phyloP scores from a whole-genome alignment of 1,284 basidiomycete genomes.

The Marasmius oreades region DNA sequence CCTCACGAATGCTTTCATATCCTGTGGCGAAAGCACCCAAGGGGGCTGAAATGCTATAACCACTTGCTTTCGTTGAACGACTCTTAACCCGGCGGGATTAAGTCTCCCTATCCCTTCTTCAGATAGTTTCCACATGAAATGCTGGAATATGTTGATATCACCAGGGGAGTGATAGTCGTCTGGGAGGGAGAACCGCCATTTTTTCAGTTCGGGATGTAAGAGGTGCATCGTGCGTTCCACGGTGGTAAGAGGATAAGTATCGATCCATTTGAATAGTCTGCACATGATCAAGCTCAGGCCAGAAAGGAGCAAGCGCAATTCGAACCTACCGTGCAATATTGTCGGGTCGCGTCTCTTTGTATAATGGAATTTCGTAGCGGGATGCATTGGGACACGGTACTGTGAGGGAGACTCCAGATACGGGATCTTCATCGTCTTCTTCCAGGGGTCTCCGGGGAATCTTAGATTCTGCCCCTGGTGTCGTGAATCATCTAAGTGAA shows the following conservation, averaged over 20 bases:
- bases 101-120: conserved; percentile 10
- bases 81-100: conserved; percentile 13
- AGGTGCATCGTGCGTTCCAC: conserved; percentile 51
- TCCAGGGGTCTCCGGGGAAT: conserved; percentile 34
- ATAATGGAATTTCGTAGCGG: conserved; percentile 30
- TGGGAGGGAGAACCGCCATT: conserved; percentile 40
- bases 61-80: conserved; percentile 32
- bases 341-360: conserved; percentile 25
- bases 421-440: conserved; percentile 33
- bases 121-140: conserved; percentile 45
- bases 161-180: conserved; percentile 28
- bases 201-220: conserved; percentile 34
- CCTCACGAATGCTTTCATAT: conserved; percentile 51
- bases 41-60: conserved; percentile 61
- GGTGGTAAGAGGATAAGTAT: conserved; percentile 52
- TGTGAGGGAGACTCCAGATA: conserved; percentile 38
- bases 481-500: not conserved
- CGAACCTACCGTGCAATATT: conserved; percentile 36
- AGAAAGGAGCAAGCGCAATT: not conserved
- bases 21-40: conserved; percentile 54
- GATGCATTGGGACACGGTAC: conserved; percentile 37
- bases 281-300: not conserved
- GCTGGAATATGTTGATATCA: conserved; percentile 41
- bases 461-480: conserved; percentile 33
- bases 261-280: conserved; percentile 38